These are phyloP conservation scores for Voacanga thouarsii DNA, from an alignment of 257 asterid species.

Conservation along the genomic window DNA sequence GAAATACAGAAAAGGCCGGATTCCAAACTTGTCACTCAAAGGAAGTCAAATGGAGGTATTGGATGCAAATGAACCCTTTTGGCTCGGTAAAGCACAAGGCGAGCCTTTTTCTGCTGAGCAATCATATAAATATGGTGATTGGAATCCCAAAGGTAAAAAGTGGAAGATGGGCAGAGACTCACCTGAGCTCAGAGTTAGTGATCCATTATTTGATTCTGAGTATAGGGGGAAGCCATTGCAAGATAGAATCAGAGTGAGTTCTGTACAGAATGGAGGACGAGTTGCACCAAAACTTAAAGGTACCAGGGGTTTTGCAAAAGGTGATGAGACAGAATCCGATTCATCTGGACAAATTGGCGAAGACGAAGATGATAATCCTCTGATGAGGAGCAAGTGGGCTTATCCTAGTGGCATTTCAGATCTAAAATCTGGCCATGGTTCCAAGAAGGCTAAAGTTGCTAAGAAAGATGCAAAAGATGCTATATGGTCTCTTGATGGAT, in stretches of 20 bases:
- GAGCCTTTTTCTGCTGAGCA: conserved; percentile 50
- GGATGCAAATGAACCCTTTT: conserved; percentile 50
- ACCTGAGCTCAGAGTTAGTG: conserved; percentile 47
- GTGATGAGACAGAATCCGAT: conserved; percentile 94
- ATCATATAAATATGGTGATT: conserved; percentile 40
- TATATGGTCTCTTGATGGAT: conserved; percentile 45
- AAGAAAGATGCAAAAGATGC: conserved; percentile 52
- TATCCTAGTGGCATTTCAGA: conserved; percentile 69
- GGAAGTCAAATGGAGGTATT: conserved; percentile 53
- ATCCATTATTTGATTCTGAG: conserved; percentile 47
- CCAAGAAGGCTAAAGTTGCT: conserved; percentile 43
- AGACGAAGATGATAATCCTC: conserved; percentile 72
- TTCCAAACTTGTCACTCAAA: conserved; percentile 47
- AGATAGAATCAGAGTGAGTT: conserved; percentile 41
- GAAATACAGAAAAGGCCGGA: conserved; percentile 61
- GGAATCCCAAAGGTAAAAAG: conserved; percentile 53
- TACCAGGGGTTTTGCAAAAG: conserved; percentile 33
- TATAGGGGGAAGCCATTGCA: conserved; percentile 40
- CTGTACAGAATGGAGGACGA: conserved; percentile 51
- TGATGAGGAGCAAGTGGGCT: conserved; percentile 97
- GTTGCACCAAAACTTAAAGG: conserved; percentile 47
- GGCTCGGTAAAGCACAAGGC: conserved; percentile 46
- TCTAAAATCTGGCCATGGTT: conserved; percentile 39
- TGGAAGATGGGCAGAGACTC: conserved; percentile 54
- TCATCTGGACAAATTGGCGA: conserved; percentile 77